phyloP scores from a whole-genome alignment of 1,139 yeast species.

The Pichia sp. region DNA sequence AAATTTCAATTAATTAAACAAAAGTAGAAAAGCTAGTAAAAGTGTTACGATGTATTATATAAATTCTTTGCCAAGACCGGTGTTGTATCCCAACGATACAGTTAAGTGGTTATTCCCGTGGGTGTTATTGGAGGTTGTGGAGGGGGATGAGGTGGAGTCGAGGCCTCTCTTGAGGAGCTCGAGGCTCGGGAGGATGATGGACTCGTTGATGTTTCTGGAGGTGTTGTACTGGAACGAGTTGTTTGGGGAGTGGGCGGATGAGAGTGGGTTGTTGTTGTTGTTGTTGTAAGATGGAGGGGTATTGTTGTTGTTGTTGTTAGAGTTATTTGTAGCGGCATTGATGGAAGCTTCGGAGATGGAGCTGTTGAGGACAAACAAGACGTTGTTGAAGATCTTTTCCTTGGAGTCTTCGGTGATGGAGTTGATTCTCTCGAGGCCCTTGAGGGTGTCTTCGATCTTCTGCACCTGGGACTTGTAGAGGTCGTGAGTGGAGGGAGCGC shows the following conservation, averaged over 20 bases:
- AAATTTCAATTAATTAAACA: not conserved
- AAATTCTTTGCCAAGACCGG: constrained; percentile 3
- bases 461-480: constrained; percentile 4
- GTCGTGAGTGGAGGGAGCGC: not conserved
- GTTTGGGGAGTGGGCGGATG: no score
- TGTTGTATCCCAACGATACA: constrained; percentile 3
- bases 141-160: not conserved
- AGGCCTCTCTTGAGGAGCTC: no score
- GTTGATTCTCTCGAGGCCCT: constrained; percentile 1
- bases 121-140: not conserved
- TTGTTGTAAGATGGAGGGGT: no score
- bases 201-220: not conserved
- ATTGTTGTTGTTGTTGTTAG: no score
- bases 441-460: constrained; percentile 12
- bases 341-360: constrained; percentile 7
- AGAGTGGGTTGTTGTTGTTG: no score
- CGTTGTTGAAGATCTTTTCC: constrained; percentile 16
- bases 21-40: not conserved
- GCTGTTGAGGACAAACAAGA: constrained; percentile 10
- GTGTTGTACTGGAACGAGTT: no score
- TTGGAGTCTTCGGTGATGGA: constrained; percentile 13
- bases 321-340: not conserved
- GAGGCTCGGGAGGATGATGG: not conserved
- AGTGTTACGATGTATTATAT: not conserved
- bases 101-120: not conserved